Conservation (phyloP, 164 flowering plant genomes). For the Kingdonia uniflora region DNA sequence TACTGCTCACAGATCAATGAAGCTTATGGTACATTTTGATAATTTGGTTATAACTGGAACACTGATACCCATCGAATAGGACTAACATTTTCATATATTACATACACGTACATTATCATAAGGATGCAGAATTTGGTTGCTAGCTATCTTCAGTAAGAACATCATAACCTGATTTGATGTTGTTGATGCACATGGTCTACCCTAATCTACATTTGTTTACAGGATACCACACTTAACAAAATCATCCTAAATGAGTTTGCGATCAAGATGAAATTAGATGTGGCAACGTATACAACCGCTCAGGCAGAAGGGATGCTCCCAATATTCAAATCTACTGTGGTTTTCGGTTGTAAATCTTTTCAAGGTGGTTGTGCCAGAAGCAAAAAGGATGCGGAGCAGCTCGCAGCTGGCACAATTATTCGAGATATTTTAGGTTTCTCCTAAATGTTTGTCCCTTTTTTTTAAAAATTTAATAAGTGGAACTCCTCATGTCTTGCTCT, state of each 20-base stretch:
- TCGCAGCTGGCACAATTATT: slow-evolving; percentile 49
- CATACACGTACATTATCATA: too few species aligned
- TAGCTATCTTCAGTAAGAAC: too few species aligned
- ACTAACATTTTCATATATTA: too few species aligned
- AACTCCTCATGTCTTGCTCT: background rate
- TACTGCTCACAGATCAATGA: too few species aligned
- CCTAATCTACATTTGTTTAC: slow-evolving; percentile 8
- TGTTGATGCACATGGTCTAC: too few species aligned
- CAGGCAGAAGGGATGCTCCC: slow-evolving; percentile 27
- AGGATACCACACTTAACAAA: slow-evolving; percentile 55
- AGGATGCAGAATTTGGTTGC: too few species aligned
- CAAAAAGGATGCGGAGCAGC: slow-evolving; percentile 66
- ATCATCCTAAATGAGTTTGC: slow-evolving; percentile 54
- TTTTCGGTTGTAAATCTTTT: slow-evolving; percentile 32
- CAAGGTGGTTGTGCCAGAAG: slow-evolving; percentile 28
- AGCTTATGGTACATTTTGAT: too few species aligned
- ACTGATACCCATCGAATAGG: too few species aligned
- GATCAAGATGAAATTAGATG: slow-evolving; percentile 31
- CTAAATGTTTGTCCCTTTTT: too few species aligned
- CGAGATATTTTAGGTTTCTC: slow-evolving; percentile 32
- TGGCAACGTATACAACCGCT: slow-evolving; percentile 32
- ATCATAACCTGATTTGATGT: too few species aligned
- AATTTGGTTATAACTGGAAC: too few species aligned
- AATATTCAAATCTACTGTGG: slow-evolving; percentile 29
- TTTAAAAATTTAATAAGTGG: background rate